Conservation (phyloP, 345 rosid species). For the Stellera chamaejasme region DNA sequence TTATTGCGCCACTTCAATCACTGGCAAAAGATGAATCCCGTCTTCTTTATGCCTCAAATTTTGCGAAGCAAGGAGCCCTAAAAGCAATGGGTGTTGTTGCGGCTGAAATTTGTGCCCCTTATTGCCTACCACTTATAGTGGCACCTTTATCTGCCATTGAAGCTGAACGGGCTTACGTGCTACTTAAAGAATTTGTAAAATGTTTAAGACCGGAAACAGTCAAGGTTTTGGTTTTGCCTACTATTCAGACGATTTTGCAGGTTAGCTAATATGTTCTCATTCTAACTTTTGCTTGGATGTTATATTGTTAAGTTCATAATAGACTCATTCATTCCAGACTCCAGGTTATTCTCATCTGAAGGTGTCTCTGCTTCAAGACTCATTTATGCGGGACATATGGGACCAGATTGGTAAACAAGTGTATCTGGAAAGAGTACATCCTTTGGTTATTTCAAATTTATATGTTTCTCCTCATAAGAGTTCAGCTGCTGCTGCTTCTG, state of each 20-base stretch:
- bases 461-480: constrained; percentile 62
- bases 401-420: constrained; percentile 62
- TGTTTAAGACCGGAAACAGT: constrained; percentile 60
- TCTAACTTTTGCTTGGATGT: constrained; percentile 11
- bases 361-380: constrained; percentile 88
- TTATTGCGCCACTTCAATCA: constrained; percentile 82
- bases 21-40: constrained; percentile 55
- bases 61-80: constrained; percentile 79
- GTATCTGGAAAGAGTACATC: constrained; percentile 72
- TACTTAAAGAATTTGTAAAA: constrained; percentile 72
- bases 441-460: constrained; percentile 74
- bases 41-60: constrained; percentile 70
- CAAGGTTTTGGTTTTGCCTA: constrained; percentile 61
- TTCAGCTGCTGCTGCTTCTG: constrained; percentile 87
- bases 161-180: constrained; percentile 74
- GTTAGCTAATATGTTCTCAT: constrained; percentile 35
- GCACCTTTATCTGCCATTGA: constrained; percentile 50
- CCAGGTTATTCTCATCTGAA: constrained; percentile 89
- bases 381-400: constrained; percentile 86
- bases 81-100: constrained; percentile 81
- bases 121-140: constrained; percentile 64
- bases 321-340: constrained; percentile 43
- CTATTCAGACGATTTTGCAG: constrained; percentile 83
- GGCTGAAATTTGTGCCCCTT: constrained; percentile 72
- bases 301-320: constrained; percentile 16